These are phyloP conservation scores for Beta corolliflora DNA, from an alignment of 179 eudicot species.

Conservation along the genomic window DNA sequence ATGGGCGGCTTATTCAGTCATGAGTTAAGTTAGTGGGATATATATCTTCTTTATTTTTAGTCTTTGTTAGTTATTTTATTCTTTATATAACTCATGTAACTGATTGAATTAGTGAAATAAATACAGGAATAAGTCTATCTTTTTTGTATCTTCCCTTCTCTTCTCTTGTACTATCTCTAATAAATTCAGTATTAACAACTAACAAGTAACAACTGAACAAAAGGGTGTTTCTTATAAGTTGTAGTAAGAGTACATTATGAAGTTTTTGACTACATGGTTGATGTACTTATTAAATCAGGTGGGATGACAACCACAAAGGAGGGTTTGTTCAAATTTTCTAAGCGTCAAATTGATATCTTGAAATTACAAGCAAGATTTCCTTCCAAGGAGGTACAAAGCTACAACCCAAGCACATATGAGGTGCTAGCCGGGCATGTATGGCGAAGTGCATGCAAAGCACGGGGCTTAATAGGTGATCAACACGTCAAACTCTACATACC, in stretches of 20 bases:
- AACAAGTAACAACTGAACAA: too few relatives aligned
- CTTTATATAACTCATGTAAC: too few relatives aligned
- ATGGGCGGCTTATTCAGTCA: too few relatives aligned
- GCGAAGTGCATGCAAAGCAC: constrained; percentile 47
- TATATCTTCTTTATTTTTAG: too few relatives aligned
- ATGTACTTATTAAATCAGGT: neutral
- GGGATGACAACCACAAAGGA: neutral
- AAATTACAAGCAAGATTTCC: constrained; percentile 23
- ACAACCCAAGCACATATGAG: constrained; percentile 39
- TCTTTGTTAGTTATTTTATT: too few relatives aligned
- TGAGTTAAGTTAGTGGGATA: too few relatives aligned
- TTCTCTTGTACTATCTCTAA: too few relatives aligned
- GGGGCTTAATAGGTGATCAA: constrained; percentile 40
- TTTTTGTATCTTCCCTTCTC: too few relatives aligned
- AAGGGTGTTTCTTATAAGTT: neutral
- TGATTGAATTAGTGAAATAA: too few relatives aligned
- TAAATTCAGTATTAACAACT: too few relatives aligned
- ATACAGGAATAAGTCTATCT: too few relatives aligned
- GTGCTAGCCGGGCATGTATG: constrained; percentile 45
- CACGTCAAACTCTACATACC: constrained; percentile 45
- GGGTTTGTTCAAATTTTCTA: constrained; percentile 7
- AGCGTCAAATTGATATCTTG: constrained; percentile 29
- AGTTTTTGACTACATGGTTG: neutral
- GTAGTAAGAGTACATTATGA: neutral
- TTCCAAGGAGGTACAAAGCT: constrained; percentile 7